These are phyloP conservation scores for Quercus phellos DNA, from an alignment of 331 rosid species.

Conservation along the genomic window DNA sequence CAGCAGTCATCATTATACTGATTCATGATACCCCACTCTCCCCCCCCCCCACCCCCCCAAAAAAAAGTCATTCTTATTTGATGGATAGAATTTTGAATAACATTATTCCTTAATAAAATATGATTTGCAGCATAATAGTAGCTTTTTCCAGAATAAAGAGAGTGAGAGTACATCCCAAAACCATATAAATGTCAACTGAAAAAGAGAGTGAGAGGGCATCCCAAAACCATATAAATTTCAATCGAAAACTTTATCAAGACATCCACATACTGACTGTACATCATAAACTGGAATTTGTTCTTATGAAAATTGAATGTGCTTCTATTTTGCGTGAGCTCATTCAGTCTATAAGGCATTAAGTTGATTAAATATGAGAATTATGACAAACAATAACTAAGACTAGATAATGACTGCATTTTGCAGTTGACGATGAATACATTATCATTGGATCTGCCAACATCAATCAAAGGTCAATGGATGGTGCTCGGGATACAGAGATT, in stretches of 20 bases:
- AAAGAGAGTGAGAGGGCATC: neutral
- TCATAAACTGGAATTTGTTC: neutral
- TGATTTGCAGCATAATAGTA: too few species aligned
- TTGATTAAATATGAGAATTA: too few species aligned
- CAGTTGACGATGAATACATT: constrained; percentile 50
- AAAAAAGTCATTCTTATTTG: too few species aligned
- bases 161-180: too few species aligned
- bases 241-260: neutral
- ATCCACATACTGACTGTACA: neutral
- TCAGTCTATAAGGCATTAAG: neutral
- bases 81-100: too few species aligned
- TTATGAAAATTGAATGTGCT: neutral
- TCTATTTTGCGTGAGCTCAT: neutral
- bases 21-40: too few species aligned
- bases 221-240: neutral
- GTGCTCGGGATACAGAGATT: constrained; percentile 40
- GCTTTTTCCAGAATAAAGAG: too few species aligned
- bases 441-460: constrained; percentile 46
- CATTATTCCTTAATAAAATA: too few species aligned
- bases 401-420: neutral
- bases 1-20: too few species aligned
- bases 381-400: neutral
- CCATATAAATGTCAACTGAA: too few species aligned
- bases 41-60: too few species aligned
- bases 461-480: constrained; percentile 51